A percentile compares a stretch with the other conserved stretches of the same genome.
These are phyloP conservation scores for Annulohypoxylon nitens DNA, from an alignment of 495 filamentous ascomycete species.

Conservation along the genomic window DNA sequence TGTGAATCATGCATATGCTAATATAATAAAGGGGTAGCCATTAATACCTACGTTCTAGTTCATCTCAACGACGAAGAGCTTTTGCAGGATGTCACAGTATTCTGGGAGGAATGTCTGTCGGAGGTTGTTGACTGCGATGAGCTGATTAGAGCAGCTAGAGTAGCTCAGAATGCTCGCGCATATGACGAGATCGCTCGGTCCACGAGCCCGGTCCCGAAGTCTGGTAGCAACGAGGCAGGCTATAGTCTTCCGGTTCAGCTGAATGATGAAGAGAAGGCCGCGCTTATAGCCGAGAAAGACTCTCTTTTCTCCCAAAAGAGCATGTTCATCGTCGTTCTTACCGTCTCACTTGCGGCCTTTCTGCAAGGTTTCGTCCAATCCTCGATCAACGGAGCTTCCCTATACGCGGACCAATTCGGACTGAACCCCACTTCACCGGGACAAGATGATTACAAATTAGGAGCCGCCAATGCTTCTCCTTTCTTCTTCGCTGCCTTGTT, in stretches of 20 bases:
- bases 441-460: conserved; percentile 38
- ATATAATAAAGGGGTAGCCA: background rate
- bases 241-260: conserved; percentile 35
- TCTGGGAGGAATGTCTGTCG: conserved; percentile 31
- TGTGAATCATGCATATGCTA: background rate
- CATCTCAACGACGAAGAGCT: conserved; percentile 48
- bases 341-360: conserved; percentile 52
- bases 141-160: conserved; percentile 47
- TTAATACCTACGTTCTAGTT: conserved; percentile 35
- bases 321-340: conserved; percentile 50
- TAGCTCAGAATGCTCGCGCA: conserved; percentile 46
- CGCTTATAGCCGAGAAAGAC: conserved; percentile 48
- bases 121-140: conserved; percentile 20
- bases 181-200: conserved; percentile 46
- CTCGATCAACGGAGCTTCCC: conserved; percentile 47
- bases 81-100: conserved; percentile 39
- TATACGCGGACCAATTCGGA: conserved; percentile 32
- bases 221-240: conserved; percentile 2
- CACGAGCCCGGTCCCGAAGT: conserved; percentile 26
- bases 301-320: conserved; percentile 38
- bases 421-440: conserved; percentile 21
- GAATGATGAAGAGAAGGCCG: conserved; percentile 39
- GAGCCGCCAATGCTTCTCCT: conserved; percentile 42
- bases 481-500: conserved; percentile 48
- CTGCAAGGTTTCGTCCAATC: conserved; percentile 50